Conservation (phyloP, 1,284 basidiomycete genomes). For the Clitocybe nebularis region DNA sequence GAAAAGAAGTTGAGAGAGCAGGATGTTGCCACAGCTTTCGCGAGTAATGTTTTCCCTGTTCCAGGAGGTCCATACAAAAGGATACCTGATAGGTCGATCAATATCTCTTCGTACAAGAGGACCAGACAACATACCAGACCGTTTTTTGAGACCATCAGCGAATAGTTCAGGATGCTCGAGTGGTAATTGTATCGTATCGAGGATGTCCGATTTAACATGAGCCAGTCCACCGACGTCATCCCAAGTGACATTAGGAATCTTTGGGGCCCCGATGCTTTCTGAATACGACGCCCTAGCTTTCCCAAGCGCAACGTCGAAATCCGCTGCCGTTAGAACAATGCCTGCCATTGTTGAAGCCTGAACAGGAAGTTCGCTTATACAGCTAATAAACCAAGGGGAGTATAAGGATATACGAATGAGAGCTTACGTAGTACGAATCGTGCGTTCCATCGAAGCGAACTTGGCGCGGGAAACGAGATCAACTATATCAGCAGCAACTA, state of each 20-base stretch:
- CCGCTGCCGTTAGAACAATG: constrained; percentile 57
- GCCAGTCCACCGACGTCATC: constrained; percentile 95
- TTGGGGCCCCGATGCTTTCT: constrained; percentile 93
- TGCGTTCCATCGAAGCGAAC: constrained; percentile 57
- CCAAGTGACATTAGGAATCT: constrained; percentile 96
- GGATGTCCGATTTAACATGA: constrained; percentile 87
- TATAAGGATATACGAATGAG: too few relatives aligned
- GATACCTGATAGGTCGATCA: constrained; percentile 50
- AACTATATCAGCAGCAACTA: constrained; percentile 82
- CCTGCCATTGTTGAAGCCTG: constrained; percentile 50
- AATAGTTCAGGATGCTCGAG: constrained; percentile 95
- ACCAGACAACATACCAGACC: constrained; percentile 68
- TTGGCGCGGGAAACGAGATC: constrained; percentile 68
- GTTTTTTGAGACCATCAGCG: constrained; percentile 89
- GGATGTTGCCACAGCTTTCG: constrained; percentile 92
- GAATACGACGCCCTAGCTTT: constrained; percentile 81
- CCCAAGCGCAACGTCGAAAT: constrained; percentile 75
- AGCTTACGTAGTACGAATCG: constrained; percentile 38
- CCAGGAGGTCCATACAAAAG: constrained; percentile 92
- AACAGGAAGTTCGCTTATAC: too few relatives aligned
- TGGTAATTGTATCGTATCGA: constrained; percentile 96
- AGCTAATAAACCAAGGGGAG: too few relatives aligned
- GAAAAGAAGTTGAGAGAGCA: constrained; percentile 92
- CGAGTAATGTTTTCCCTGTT: constrained; percentile 93
- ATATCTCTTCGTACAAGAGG: not conserved